Conservation (phyloP, 2,329 filamentous ascomycete genomes). For the Fusarium brachygibbosum region DNA sequence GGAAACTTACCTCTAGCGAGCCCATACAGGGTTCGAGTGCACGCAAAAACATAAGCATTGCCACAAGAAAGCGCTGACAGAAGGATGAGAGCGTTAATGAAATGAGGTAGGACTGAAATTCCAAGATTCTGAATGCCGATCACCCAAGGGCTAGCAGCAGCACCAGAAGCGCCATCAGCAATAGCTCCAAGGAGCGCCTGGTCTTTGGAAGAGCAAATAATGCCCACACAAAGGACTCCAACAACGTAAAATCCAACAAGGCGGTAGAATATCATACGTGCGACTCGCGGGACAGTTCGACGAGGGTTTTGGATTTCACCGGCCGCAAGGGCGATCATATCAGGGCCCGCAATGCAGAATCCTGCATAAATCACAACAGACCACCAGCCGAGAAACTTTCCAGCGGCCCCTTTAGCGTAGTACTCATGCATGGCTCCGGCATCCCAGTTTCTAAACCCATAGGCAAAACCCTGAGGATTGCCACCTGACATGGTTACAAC, state of each 20-base stretch:
- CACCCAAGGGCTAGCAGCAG: constrained; percentile 71
- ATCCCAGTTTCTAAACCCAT: constrained; percentile 70
- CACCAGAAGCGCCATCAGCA: constrained; percentile 64
- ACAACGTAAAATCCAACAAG: constrained; percentile 79
- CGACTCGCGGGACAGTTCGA: constrained; percentile 74
- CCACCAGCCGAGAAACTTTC: constrained; percentile 72
- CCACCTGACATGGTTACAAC: constrained; percentile 77
- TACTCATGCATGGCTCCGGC: constrained; percentile 52
- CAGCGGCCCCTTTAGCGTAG: constrained; percentile 62
- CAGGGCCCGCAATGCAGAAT: constrained; percentile 76
- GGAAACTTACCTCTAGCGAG: constrained; percentile 53
- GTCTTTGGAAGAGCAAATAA: constrained; percentile 66
- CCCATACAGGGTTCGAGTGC: constrained; percentile 61
- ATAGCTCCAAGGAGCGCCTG: constrained; percentile 54
- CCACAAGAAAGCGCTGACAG: constrained; percentile 61
- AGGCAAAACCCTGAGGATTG: constrained; percentile 72
- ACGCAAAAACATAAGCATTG: constrained; percentile 62
- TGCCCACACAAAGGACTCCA: constrained; percentile 66
- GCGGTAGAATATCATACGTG: constrained; percentile 79
- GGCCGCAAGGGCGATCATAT: constrained; percentile 70
- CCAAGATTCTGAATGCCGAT: constrained; percentile 66
- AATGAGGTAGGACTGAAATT: constrained; percentile 64
- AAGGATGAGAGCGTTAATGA: constrained; percentile 74
- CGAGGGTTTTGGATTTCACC: constrained; percentile 76
- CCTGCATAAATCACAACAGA: constrained; percentile 72